Base-by-base conservation (phyloP, 176 grass and related monocot genomes). In the Coix lacrymajobi region DNA sequence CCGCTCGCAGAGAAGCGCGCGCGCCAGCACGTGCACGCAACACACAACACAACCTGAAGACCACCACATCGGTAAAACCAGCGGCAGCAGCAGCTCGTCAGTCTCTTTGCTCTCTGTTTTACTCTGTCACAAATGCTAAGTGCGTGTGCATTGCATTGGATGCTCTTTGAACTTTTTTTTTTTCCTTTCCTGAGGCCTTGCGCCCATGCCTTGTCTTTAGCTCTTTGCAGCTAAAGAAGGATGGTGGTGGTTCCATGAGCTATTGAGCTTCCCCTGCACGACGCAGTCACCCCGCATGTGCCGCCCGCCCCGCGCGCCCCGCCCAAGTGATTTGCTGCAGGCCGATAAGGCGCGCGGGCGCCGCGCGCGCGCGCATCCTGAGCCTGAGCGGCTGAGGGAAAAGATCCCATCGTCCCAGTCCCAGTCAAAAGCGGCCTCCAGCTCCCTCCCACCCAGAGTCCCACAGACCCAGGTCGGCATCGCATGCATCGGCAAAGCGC, bases 11-110 rank as follows among this genome's bases (percentile, higher is more conserved):
- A 69, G 33, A 69, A 67, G 61, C 46, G n/a, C 17, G n/a, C 17
- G 36, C n/a, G 51, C 11, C 49, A 36, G 71, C 77, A 89, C 77
- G 82, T 81, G 77, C 34, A 3, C 31, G 29, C 52, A 19, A 54
- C 62, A 66, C 77, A 40, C 52, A 44, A 44, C 34, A n/a, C n/a
- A n/a, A 32, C 76, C 26, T 11, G 7, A 20, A 15, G 39, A 13
- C 8, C 0, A 14, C 65, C 22, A n/a, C 52, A 61, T 37, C 36
- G 58, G 46, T 28, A 51, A 51, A 49, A 31, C 24, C 57, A n/a
- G 24, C 11, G 15, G 11, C 25, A 6, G 31, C 8, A n/a, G 60
- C 60, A 16, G 12, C 2, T 3, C 20, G 17, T 54, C 19, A 7
- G 19, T 22, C 17, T 46, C 0, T 45, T 20, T n/a, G n/a, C n/a